Evolutionary conservation across 2,329 filamentous ascomycete species (phyloP).

Genomic region (Polychaeton citri): DNA sequence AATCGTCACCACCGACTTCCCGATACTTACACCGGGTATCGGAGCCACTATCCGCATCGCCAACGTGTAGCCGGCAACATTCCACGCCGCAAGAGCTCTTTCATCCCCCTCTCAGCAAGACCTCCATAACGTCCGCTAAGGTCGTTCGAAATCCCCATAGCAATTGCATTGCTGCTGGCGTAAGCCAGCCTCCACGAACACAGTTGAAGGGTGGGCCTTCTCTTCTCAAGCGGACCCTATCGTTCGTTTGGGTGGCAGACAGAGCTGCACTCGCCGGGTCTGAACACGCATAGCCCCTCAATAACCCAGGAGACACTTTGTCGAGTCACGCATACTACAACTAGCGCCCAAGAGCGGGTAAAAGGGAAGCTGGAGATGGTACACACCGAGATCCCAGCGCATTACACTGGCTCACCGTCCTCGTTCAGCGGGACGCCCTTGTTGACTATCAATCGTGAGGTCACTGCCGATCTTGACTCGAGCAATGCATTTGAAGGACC

Average conservation of each 20-base stretch:
- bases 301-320: not conserved
- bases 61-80: conserved; percentile 58
- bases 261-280: conserved; percentile 59
- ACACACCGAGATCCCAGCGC: conserved; percentile 62
- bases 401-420: conserved; percentile 67
- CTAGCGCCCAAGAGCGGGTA: not conserved
- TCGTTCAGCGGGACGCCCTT: conserved; percentile 67
- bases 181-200: conserved; percentile 58
- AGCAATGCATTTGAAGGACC: conserved; percentile 95
- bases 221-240: conserved; percentile 77
- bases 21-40: conserved; percentile 77
- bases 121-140: conserved; percentile 77
- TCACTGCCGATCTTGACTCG: conserved; percentile 76
- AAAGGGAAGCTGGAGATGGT: conserved; percentile 65
- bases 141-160: conserved; percentile 40
- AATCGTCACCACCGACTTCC: conserved; percentile 59
- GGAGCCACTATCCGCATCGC: conserved; percentile 56
- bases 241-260: conserved; percentile 96
- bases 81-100: conserved; percentile 71
- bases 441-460: conserved; percentile 92
- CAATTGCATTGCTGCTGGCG: conserved; percentile 60
- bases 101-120: conserved; percentile 68
- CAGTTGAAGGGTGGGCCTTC: conserved; percentile 69
- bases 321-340: not conserved
- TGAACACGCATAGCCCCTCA: not conserved